phyloP scores from a whole-genome alignment of 176 grass and related monocot genomes.

The Calamus simplicifolius region DNA sequence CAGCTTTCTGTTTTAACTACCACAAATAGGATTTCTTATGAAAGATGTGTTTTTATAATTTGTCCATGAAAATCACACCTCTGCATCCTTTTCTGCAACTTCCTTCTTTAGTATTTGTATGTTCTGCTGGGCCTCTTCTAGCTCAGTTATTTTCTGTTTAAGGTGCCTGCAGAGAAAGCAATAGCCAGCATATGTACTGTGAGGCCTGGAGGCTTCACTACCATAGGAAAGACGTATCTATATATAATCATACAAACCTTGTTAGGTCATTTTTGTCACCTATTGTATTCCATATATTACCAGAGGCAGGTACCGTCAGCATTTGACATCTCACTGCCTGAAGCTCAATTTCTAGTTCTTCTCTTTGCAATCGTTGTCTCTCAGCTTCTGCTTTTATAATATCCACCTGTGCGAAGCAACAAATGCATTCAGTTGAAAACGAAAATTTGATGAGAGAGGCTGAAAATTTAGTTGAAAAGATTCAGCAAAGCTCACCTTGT shows the following conservation, averaged over 20 bases:
- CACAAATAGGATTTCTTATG: too few relatives aligned
- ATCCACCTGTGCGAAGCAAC: constrained; percentile 45
- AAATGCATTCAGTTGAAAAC: constrained; percentile 4
- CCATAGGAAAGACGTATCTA: constrained; percentile 1
- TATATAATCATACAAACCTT: constrained; percentile 31
- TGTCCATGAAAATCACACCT: constrained; percentile 33
- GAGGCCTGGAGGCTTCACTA: not conserved
- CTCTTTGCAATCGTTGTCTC: constrained; percentile 59
- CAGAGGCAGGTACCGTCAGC: constrained; percentile 31
- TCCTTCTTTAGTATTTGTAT: constrained; percentile 73
- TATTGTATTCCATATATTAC: constrained; percentile 23
- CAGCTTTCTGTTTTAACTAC: too few relatives aligned
- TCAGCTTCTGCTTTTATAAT: constrained; percentile 75
- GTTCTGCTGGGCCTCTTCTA: constrained; percentile 41
- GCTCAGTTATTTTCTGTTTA: constrained; percentile 32
- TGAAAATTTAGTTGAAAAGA: constrained; percentile 13
- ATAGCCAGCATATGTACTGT: not conserved
- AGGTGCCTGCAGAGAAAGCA: constrained; percentile 24
- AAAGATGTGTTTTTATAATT: too few relatives aligned
- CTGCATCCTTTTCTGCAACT: constrained; percentile 68
- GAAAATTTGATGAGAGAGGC: not conserved
- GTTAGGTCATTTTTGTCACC: constrained; percentile 20
- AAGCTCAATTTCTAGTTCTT: constrained; percentile 72
- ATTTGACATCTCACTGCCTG: constrained; percentile 71
- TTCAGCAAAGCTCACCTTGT: constrained; percentile 39